These are phyloP conservation scores for Erodium texanum DNA, from an alignment of 441 rosid species.

Conservation along the genomic window DNA sequence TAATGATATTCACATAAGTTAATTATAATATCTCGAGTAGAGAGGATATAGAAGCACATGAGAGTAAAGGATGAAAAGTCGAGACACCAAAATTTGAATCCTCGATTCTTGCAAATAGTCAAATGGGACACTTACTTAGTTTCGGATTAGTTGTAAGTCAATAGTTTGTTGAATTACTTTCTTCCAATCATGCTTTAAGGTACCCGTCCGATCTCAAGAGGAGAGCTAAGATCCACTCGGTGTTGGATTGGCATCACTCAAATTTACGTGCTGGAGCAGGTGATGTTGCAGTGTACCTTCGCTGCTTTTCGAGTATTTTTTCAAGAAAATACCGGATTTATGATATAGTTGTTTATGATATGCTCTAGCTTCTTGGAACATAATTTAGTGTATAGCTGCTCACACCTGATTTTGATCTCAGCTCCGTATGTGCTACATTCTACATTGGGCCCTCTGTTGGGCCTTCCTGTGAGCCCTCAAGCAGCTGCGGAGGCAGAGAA, in stretches of 20 bases:
- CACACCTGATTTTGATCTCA: too few relatives aligned
- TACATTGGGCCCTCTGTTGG: constrained; percentile 47
- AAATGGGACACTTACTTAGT: neutral
- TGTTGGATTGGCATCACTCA: constrained; percentile 89
- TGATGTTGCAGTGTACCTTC: constrained; percentile 11
- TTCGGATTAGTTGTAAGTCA: neutral
- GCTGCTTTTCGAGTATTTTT: too few relatives aligned
- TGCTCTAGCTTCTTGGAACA: too few relatives aligned
- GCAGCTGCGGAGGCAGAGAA: constrained; percentile 67
- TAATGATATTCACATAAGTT: too few relatives aligned
- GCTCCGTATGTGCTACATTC: constrained; percentile 38
- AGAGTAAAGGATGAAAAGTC: too few relatives aligned
- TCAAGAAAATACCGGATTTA: too few relatives aligned
- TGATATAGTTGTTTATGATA: too few relatives aligned
- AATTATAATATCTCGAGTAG: too few relatives aligned
- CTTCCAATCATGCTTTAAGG: constrained; percentile 30
- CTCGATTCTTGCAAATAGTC: too few relatives aligned
- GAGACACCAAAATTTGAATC: too few relatives aligned
- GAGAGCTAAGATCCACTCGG: constrained; percentile 76
- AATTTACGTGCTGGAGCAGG: constrained; percentile 77
- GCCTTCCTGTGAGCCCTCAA: constrained; percentile 40
- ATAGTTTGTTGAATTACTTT: neutral
- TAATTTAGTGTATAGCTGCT: too few relatives aligned
- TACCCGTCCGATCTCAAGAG: constrained; percentile 73
- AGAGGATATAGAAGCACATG: too few relatives aligned